These are phyloP conservation scores for Nicotiana tomentosiformis DNA, from an alignment of 257 asterid genomes.

Conservation along the genomic window DNA sequence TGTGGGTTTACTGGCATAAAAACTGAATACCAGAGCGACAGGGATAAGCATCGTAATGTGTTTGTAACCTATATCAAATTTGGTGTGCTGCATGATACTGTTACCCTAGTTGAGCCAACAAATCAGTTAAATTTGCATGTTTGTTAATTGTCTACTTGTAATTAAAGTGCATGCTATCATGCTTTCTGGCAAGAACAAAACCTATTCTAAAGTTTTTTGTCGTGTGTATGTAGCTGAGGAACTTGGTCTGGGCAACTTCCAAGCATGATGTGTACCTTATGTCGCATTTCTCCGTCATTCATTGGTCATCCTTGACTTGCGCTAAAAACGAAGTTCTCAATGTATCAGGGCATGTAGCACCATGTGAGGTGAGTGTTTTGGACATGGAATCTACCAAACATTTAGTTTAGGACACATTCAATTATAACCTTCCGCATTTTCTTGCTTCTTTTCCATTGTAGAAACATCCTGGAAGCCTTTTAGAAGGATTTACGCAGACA, in stretches of 20 bases:
- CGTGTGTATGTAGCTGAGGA: slow-evolving; percentile 55
- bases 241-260: slow-evolving; percentile 90
- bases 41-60: not conserved
- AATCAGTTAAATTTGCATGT: not conserved
- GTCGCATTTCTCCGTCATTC: slow-evolving; percentile 83
- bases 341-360: slow-evolving; percentile 85
- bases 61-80: not conserved
- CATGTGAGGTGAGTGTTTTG: slow-evolving; percentile 56
- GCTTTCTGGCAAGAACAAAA: not conserved
- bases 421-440: not conserved
- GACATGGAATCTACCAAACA: not conserved
- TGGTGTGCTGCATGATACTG: not conserved
- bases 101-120: not conserved
- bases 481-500: slow-evolving; percentile 89
- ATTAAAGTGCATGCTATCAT: not conserved
- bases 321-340: slow-evolving; percentile 71
- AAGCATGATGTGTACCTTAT: slow-evolving; percentile 87
- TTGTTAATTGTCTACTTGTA: slow-evolving; percentile 1
- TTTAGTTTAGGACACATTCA: not conserved
- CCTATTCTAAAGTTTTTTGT: not conserved
- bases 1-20: not conserved
- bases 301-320: slow-evolving; percentile 76
- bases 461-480: slow-evolving; percentile 94
- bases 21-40: not conserved
- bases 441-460: slow-evolving; percentile 17